Base-by-base conservation (phyloP, 768 basidiomycete genomes). In the Lactarius indigo region DNA sequence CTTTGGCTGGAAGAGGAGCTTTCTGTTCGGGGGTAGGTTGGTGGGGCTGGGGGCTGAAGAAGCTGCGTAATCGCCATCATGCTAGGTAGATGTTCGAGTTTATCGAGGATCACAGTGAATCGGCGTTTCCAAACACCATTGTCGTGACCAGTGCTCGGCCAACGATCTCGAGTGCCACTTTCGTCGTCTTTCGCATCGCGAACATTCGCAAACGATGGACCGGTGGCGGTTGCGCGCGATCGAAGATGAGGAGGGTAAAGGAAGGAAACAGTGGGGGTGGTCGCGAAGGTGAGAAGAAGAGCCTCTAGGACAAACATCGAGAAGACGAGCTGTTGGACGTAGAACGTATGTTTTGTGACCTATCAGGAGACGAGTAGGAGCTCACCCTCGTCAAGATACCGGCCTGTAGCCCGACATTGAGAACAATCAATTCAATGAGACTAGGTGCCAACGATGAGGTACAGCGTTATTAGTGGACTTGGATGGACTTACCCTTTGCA, bases 281-380 rank as follows among this genome's bases (percentile, higher is more conserved):
- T 95, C 78, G 93, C 84, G 78, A 91, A 92, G 0, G 96, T 96
- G 47, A 97, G 79, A 8, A 88, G 75, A 44, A 95, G 78, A 0
- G 92, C 90, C 73, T 91, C 90, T 23, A 98, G 80, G 47, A 98
- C 94, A 72, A 98, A 96, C 94, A 97, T 98, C 0, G 93, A 91
- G 77, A 98, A 96, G 8, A 97, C 90, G 30, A 83, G 83, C 79
- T 58, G 59, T 50, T 17, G 39, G 44, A 15, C 23, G 28, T 30
- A 30, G 47, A 33, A n/a, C 15, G 39, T 35, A 41, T 33, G 42
- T 35, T 18, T 61, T 18, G 15, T 6, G 15, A n/a, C 33, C 54
- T 18, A 23, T 33, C 44, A 56, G 17, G 31, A 20, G n/a, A 35
- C 23, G 20, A 7, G 37, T 23, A 31, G 18, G 7, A 57, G 64